phyloP scores from a whole-genome alignment of 768 basidiomycete genomes.

The Symmetrospora coprosmae region DNA sequence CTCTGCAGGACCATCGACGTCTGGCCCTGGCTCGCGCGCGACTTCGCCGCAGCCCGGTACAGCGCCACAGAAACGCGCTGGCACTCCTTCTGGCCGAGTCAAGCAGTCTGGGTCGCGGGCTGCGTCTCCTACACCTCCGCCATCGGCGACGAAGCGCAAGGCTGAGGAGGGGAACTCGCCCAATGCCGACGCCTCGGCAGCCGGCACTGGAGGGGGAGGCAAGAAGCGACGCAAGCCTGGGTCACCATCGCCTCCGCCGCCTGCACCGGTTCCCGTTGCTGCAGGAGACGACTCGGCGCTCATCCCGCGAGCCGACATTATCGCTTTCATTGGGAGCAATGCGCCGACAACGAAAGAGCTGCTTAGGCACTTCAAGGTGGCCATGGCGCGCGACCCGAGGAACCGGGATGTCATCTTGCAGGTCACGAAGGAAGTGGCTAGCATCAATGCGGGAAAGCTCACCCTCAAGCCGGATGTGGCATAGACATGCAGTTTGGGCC shows the following conservation, averaged over 20 bases:
- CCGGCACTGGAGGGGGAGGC: background rate
- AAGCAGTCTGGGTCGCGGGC: background rate
- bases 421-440: conserved; percentile 10
- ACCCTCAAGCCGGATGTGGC: background rate
- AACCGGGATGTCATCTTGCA: conserved; percentile 15
- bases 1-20: background rate
- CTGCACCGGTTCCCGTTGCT: background rate
- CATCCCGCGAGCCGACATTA: conserved; percentile 4
- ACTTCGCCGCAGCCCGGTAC: background rate
- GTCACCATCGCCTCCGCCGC: conserved; percentile 4
- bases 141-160: conserved; percentile 16
- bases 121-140: conserved; percentile 16
- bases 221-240: conserved; percentile 21
- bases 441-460: conserved; percentile 5
- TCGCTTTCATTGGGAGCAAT: conserved; percentile 1
- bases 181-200: background rate
- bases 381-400: conserved; percentile 6
- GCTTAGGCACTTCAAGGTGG: conserved; percentile 16
- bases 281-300: conserved; percentile 15
- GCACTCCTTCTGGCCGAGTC: background rate
- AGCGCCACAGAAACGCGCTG: background rate
- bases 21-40: conserved; percentile 12
- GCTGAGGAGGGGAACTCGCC: conserved; percentile 14
- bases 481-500: too few relatives aligned
- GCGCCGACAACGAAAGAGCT: conserved; percentile 16